These are phyloP conservation scores for Pyrrhoderma lamaoense DNA, from an alignment of 1,284 basidiomycete species.

Conservation along the genomic window DNA sequence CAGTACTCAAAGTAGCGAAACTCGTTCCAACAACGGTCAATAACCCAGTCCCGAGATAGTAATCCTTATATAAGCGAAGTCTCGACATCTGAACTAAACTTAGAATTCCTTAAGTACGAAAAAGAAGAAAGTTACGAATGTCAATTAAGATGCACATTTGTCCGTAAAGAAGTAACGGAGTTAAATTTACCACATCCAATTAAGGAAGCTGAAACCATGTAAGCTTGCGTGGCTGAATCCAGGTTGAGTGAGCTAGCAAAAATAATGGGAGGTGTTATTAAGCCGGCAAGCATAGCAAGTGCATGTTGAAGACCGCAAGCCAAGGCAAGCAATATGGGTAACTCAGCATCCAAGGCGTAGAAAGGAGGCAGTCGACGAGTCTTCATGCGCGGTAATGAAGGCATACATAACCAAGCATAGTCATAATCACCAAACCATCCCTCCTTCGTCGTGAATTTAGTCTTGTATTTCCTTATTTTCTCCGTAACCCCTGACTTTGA, in stretches of 20 bases:
- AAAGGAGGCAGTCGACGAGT: slow-evolving; percentile 51
- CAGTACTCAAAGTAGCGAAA: slow-evolving; percentile 75
- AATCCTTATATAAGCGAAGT: slow-evolving; percentile 49
- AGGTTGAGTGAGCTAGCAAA: slow-evolving; percentile 59
- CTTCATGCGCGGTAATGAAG: slow-evolving; percentile 49
- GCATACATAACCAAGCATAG: slow-evolving; percentile 66
- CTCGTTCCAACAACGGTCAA: slow-evolving; percentile 82
- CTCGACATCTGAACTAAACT: slow-evolving; percentile 73
- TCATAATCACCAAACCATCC: slow-evolving; percentile 79
- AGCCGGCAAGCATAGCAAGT: slow-evolving; percentile 75
- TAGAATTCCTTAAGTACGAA: slow-evolving; percentile 48
- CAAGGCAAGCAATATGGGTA: slow-evolving; percentile 64
- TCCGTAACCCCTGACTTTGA: slow-evolving; percentile 8
- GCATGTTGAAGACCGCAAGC: slow-evolving; percentile 70
- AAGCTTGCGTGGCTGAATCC: slow-evolving; percentile 52
- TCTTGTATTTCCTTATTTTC: slow-evolving; percentile 19
- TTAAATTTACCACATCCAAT: slow-evolving; percentile 60
- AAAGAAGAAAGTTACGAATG: not conserved
- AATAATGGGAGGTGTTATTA: slow-evolving; percentile 74
- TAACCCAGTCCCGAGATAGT: slow-evolving; percentile 72
- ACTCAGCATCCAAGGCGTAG: slow-evolving; percentile 60
- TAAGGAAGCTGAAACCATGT: slow-evolving; percentile 76
- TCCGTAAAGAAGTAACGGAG: slow-evolving; percentile 21
- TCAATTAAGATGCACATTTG: not conserved
- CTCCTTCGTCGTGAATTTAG: slow-evolving; percentile 40